Percentiles rank a stretch among this genome's conserved stretches.
These are phyloP conservation scores for Boletus sp. DNA, from an alignment of 768 basidiomycete genomes.

Conservation along the genomic window DNA sequence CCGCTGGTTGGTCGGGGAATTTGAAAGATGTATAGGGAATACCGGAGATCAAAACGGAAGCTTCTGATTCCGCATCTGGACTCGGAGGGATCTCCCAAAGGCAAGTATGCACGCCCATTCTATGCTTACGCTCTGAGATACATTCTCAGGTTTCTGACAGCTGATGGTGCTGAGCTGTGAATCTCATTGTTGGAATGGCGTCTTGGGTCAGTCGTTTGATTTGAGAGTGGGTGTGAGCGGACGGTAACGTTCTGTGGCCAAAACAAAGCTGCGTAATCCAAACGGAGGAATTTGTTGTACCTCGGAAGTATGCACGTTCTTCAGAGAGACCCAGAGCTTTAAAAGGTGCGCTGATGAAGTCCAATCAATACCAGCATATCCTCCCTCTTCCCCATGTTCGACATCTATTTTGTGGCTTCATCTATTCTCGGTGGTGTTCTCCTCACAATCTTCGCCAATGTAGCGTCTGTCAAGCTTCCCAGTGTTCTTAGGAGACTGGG, in stretches of 20 bases:
- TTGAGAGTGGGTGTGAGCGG: not conserved
- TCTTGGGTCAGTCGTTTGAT: not conserved
- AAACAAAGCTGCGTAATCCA: not conserved
- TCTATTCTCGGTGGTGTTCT: conserved; percentile 17
- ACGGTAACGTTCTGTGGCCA: not conserved
- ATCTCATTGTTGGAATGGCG: not conserved
- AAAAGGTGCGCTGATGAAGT: not conserved
- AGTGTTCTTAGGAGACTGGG: conserved; percentile 6
- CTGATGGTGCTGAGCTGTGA: not conserved
- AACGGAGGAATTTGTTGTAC: not conserved
- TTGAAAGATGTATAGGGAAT: not conserved
- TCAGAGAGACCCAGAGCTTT: not conserved
- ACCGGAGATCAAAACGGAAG: not conserved
- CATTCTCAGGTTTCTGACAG: not conserved
- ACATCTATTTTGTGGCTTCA: conserved; percentile 10
- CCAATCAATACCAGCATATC: not conserved
- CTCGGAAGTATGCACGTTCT: not conserved
- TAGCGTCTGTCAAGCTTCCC: conserved; percentile 8
- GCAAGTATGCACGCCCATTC: not conserved
- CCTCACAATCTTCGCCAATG: conserved; percentile 14
- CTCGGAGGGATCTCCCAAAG: not conserved
- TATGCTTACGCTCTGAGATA: not conserved
- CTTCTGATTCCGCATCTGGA: not conserved
- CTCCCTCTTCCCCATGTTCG: conserved; percentile 8
- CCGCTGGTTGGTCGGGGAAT: not conserved